A percentile compares a stretch with the other conserved stretches of the same genome.
These are phyloP conservation scores for Fusarium sp. DNA, from an alignment of 2,329 filamentous ascomycete species.

Conservation along the genomic window DNA sequence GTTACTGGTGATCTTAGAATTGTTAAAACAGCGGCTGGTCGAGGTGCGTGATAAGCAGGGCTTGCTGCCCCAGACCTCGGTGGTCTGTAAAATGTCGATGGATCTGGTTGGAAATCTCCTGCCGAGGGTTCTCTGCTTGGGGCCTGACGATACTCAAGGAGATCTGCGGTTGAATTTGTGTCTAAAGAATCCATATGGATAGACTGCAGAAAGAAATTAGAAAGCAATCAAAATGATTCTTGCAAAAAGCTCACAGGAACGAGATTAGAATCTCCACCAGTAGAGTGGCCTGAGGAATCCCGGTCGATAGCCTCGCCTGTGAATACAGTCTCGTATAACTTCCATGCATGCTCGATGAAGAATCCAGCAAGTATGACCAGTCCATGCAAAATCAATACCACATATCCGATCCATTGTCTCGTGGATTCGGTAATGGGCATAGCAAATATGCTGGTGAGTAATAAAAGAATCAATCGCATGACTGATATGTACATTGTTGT, in stretches of 20 bases:
- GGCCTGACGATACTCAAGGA: background rate
- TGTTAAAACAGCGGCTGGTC: accelerated
- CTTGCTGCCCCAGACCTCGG: background rate
- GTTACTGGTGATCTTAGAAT: accelerated
- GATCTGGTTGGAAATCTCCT: background rate
- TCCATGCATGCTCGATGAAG: background rate
- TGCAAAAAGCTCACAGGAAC: too few relatives aligned
- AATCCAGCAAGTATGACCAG: background rate
- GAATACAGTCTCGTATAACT: background rate
- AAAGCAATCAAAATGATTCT: too few relatives aligned
- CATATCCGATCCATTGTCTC: background rate
- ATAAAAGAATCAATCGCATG: background rate
- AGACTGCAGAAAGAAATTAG: background rate
- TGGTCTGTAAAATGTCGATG: background rate
- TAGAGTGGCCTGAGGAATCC: too few relatives aligned
- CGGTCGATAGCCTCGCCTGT: background rate
- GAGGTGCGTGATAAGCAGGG: background rate
- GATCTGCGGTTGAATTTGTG: background rate
- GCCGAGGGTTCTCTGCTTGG: background rate
- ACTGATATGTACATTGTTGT: background rate
- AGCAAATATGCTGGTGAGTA: background rate
- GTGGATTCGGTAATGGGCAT: background rate
- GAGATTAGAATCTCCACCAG: too few relatives aligned
- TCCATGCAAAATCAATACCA: background rate
- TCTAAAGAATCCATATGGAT: background rate